A percentile compares a stretch with the other conserved stretches of the same genome.
phyloP scores from a whole-genome alignment of 805 yeast genomes.

The Saccharomycopsis fermentans region DNA sequence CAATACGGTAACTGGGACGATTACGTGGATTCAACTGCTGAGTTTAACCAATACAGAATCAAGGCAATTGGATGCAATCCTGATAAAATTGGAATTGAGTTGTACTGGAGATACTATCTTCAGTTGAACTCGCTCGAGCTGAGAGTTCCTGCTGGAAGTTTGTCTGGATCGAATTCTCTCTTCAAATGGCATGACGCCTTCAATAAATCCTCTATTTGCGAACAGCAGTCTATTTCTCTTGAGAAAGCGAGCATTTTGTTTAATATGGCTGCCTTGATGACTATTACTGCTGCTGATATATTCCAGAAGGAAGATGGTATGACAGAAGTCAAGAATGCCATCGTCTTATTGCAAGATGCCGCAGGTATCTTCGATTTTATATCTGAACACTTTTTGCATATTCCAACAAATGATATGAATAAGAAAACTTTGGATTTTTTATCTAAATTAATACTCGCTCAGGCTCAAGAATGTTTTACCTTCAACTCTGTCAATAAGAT shows the following conservation, averaged over 20 bases:
- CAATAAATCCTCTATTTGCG: constrained; percentile 32
- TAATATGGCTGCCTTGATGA: constrained; percentile 60
- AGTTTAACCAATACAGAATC: constrained; percentile 48
- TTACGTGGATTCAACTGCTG: constrained; percentile 43
- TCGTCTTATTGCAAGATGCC: constrained; percentile 57
- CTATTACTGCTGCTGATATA: constrained; percentile 34
- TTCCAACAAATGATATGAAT: constrained; percentile 71
- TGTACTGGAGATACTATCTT: constrained; percentile 63
- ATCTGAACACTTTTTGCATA: constrained; percentile 75
- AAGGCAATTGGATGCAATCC: constrained; percentile 42
- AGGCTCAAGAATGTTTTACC: constrained; percentile 79
- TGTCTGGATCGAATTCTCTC: constrained; percentile 38
- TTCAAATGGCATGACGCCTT: constrained; percentile 82
- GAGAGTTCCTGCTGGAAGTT: constrained; percentile 53
- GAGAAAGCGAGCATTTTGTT: constrained; percentile 82
- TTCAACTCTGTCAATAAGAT: constrained; percentile 45
- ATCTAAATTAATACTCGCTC: constrained; percentile 61
- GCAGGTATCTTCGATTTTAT: constrained; percentile 69
- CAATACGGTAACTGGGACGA: constrained; percentile 55
- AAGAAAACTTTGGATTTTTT: constrained; percentile 61
- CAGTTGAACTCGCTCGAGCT: constrained; percentile 73
- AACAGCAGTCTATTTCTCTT: constrained; percentile 76
- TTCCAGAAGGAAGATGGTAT: constrained; percentile 22
- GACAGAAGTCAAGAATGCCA: constrained; percentile 45
- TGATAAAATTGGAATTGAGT: constrained; percentile 32